Conservation (phyloP, 2,329 filamentous ascomycete species). For the Pseudocercospora pini-densiflorae region DNA sequence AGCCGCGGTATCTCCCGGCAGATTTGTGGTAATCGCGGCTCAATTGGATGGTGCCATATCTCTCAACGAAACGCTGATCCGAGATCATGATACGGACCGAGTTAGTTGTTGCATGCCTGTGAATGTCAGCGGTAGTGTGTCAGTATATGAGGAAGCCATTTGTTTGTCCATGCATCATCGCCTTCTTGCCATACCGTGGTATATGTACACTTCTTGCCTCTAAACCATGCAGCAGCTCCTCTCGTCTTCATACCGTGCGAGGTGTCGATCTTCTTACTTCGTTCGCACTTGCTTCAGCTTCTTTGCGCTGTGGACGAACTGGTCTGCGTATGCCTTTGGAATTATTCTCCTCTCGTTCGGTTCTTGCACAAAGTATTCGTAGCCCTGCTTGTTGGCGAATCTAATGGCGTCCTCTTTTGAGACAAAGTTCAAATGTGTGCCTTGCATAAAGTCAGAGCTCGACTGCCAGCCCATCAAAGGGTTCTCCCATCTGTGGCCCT, state of each 20-base stretch:
- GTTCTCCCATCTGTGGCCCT: conserved; percentile 98
- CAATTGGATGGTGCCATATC: not conserved
- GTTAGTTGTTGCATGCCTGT: not conserved
- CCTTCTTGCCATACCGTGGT: not conserved
- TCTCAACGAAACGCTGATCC: not conserved
- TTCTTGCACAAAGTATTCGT: conserved; percentile 99
- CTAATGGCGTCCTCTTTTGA: conserved; percentile 91
- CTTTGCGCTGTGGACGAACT: conserved; percentile 83
- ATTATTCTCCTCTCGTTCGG: conserved; percentile 84
- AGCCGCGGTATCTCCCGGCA: not conserved
- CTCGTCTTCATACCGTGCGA: not conserved
- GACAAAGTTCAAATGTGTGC: conserved; percentile 87
- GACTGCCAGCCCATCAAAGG: conserved; percentile 99
- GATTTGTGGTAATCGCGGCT: conserved; percentile 1
- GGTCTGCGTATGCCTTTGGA: conserved; percentile 95
- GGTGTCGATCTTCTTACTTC: conserved; percentile 64
- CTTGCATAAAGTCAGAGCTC: conserved; percentile 92
- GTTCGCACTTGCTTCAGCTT: conserved; percentile 83
- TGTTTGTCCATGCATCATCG: not conserved
- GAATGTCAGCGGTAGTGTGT: not conserved
- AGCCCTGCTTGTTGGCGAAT: conserved; percentile 98
- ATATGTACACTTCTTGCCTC: not conserved
- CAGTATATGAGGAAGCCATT: not conserved
- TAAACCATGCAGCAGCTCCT: not conserved
- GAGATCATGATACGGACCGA: not conserved